phyloP scores from a whole-genome alignment of 768 basidiomycete genomes.

The Fomitopsis pulvina region DNA sequence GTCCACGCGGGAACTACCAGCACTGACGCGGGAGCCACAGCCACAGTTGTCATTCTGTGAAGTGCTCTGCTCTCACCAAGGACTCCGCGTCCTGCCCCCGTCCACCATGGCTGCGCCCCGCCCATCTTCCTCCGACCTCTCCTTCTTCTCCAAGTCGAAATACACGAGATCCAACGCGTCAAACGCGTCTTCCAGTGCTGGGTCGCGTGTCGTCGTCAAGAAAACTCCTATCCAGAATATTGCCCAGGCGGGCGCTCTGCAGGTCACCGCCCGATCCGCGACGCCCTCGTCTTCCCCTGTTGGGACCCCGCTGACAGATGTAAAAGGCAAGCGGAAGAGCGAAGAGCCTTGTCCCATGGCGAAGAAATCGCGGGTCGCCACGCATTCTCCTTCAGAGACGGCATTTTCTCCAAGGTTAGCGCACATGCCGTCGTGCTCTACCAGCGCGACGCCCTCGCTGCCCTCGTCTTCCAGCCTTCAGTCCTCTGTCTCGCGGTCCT shows the following conservation, averaged over 20 bases:
- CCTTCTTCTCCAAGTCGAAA: constrained; percentile 27
- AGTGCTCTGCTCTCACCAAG: neutral
- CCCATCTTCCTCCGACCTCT: constrained; percentile 18
- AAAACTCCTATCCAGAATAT: constrained; percentile 3
- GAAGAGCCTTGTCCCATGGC: neutral
- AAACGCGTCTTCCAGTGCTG: constrained; percentile 13
- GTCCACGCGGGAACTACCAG: neutral
- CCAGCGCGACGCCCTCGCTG: constrained; percentile 2
- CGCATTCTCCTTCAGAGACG: constrained; percentile 6
- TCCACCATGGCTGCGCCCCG: constrained; percentile 4
- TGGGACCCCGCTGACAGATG: constrained; percentile 4
- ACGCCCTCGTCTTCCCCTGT: constrained; percentile 15
- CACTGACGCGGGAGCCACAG: constrained; percentile 3
- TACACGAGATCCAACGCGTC: constrained; percentile 14
- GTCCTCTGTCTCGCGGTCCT: constrained; percentile 9
- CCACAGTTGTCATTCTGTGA: neutral
- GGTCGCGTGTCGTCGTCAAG: constrained; percentile 23
- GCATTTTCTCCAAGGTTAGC: neutral
- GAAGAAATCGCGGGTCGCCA: constrained; percentile 23
- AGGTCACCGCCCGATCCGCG: constrained; percentile 15
- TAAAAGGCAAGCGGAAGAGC: constrained; percentile 17
- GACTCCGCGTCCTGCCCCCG: neutral
- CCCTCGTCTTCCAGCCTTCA: constrained; percentile 6
- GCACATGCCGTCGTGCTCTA: constrained; percentile 13
- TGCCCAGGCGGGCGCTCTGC: constrained; percentile 14